Conservation (phyloP, 768 basidiomycete genomes). For the Pulveroboletus ravenelii region DNA sequence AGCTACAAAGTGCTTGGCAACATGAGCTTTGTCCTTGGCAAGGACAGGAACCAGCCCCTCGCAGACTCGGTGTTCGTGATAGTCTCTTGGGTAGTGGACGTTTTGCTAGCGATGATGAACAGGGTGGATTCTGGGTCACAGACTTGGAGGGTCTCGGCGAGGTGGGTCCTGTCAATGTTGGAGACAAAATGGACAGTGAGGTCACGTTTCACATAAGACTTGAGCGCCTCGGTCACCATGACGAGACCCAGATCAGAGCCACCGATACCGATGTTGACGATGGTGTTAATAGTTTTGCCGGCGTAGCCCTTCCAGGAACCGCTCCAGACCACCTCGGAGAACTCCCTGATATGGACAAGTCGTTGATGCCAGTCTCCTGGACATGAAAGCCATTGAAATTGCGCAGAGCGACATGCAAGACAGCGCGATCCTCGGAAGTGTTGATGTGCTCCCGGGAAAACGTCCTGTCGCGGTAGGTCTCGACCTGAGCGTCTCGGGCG, state of each 20-base stretch:
- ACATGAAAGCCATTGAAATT: slow-evolving; percentile 76
- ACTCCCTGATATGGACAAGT: slow-evolving; percentile 91
- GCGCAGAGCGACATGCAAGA: slow-evolving; percentile 91
- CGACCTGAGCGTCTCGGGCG: slow-evolving; percentile 81
- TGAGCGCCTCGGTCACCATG: slow-evolving; percentile 98
- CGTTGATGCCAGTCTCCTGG: slow-evolving; percentile 71
- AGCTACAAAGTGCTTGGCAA: slow-evolving; percentile 98
- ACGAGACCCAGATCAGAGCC: slow-evolving; percentile 97
- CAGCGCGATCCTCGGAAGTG: slow-evolving; percentile 96
- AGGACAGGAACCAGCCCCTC: slow-evolving; percentile 86
- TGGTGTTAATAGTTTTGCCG: slow-evolving; percentile 87
- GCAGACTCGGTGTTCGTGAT: slow-evolving; percentile 98
- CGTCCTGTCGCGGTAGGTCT: slow-evolving; percentile 86
- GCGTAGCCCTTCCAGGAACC: slow-evolving; percentile 97
- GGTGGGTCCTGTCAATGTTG: slow-evolving; percentile 97
- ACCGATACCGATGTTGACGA: slow-evolving; percentile 99
- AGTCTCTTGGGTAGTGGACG: slow-evolving; percentile 99
- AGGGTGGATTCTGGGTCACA: slow-evolving; percentile 91
- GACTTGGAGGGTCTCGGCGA: slow-evolving; percentile 77
- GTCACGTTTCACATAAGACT: slow-evolving; percentile 86
- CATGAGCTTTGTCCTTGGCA: slow-evolving; percentile 84
- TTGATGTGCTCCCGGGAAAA: slow-evolving; percentile 96
- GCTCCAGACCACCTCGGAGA: slow-evolving; percentile 77
- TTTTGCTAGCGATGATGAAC: slow-evolving; percentile 99
- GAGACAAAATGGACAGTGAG: slow-evolving; percentile 86